Conservation (phyloP, 441 rosid genomes). For the Eruca vesicaria region DNA sequence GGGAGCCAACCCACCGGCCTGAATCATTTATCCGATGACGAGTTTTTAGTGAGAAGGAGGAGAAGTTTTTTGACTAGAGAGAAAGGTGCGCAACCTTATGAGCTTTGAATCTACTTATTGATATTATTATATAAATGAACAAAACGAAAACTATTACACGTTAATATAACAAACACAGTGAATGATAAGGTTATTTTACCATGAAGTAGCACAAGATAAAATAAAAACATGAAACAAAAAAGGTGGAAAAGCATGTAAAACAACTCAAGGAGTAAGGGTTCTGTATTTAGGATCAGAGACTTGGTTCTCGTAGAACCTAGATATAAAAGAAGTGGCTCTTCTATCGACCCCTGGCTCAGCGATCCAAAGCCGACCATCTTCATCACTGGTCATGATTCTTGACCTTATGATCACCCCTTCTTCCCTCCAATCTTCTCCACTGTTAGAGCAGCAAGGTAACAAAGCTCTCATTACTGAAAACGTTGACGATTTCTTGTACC, state of each 20-base stretch:
- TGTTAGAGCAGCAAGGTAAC: conserved; percentile 59
- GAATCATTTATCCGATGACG: too few relatives aligned
- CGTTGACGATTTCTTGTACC: conserved; percentile 41
- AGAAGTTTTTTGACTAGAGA: too few relatives aligned
- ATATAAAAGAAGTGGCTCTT: conserved; percentile 64
- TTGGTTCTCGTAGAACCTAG: conserved; percentile 55
- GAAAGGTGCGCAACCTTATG: too few relatives aligned
- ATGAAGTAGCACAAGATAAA: conserved; percentile 9
- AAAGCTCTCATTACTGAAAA: conserved; percentile 44
- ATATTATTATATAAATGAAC: not conserved
- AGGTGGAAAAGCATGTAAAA: not conserved
- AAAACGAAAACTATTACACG: not conserved
- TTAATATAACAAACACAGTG: not conserved
- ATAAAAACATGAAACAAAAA: not conserved
- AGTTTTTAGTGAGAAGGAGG: too few relatives aligned
- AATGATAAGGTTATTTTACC: not conserved
- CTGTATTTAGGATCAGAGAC: conserved; percentile 51
- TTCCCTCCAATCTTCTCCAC: conserved; percentile 51
- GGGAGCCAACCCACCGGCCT: too few relatives aligned
- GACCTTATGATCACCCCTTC: conserved; percentile 54
- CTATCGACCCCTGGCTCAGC: conserved; percentile 80
- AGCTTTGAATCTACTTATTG: too few relatives aligned
- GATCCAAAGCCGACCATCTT: conserved; percentile 63
- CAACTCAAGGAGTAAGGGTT: conserved; percentile 38
- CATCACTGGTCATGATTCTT: conserved; percentile 58